Conservation (phyloP, 2,329 filamentous ascomycete species). For the Bertia moriformis region DNA sequence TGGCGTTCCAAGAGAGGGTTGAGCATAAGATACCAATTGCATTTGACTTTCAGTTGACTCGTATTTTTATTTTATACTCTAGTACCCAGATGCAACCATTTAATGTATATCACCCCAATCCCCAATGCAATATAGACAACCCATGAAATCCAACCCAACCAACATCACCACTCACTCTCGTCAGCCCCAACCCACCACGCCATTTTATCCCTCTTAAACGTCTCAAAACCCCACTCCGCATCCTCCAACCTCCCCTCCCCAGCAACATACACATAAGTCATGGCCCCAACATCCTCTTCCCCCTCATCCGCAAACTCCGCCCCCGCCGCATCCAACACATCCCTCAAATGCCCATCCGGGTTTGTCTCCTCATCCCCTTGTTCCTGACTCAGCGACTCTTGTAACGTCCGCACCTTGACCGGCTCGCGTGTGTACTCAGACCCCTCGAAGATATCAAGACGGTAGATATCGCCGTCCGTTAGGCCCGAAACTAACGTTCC, state of each 20-base stretch:
- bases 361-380: constrained; percentile 13
- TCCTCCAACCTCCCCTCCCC: constrained; percentile 27
- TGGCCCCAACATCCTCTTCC: constrained; percentile 18
- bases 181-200: constrained; percentile 33
- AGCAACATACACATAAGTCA: constrained; percentile 28
- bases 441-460: constrained; percentile 49
- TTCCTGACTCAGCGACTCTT: background rate
- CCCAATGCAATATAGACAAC: too few relatives aligned
- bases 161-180: constrained; percentile 21
- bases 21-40: background rate
- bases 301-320: constrained; percentile 7
- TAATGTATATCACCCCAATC: too few relatives aligned
- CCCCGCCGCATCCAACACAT: constrained; percentile 27
- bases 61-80: background rate
- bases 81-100: background rate
- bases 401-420: constrained; percentile 27
- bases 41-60: too few relatives aligned
- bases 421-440: constrained; percentile 31
- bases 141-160: background rate
- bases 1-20: too few relatives aligned
- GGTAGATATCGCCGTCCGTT: constrained; percentile 39
- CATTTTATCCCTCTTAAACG: constrained; percentile 47
- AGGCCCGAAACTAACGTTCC: constrained; percentile 45
- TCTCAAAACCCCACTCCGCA: constrained; percentile 48
- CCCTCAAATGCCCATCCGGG: constrained; percentile 23